These are phyloP conservation scores for Erigeron philadelphicus DNA, from an alignment of 140 eudicot genomes.

Conservation along the genomic window DNA sequence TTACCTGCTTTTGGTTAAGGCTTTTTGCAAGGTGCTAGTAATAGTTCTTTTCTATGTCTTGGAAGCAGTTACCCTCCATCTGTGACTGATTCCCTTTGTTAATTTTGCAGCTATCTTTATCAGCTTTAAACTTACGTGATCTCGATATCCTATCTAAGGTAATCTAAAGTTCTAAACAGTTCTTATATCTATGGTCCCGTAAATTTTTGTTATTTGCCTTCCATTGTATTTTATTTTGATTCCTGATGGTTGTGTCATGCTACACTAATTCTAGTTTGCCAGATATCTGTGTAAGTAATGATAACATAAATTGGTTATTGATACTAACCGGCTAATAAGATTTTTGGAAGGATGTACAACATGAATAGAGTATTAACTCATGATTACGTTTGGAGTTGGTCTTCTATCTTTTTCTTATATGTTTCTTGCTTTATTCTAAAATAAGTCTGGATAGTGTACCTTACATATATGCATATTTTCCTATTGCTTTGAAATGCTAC, in stretches of 20 bases:
- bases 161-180: constrained; percentile 12
- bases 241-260: background rate
- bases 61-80: constrained; percentile 22
- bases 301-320: background rate
- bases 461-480: background rate
- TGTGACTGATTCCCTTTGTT: constrained; percentile 9
- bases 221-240: background rate
- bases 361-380: background rate
- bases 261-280: background rate
- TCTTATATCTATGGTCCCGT: background rate
- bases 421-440: background rate
- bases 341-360: background rate
- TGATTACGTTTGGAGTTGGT: background rate
- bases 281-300: background rate
- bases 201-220: constrained; percentile 12
- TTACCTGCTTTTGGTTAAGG: background rate
- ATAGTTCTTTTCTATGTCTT: constrained; percentile 1
- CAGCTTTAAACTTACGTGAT: constrained; percentile 76
- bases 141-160: constrained; percentile 84
- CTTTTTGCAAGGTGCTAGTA: constrained; percentile 14
- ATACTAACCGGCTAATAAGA: background rate
- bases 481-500: constrained; percentile 3
- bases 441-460: background rate
- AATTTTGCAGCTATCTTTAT: constrained; percentile 62
- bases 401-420: background rate